Evolutionary conservation across 805 yeast species (phyloP).

Genomic region (Wickerhamiella domercqiae): DNA sequence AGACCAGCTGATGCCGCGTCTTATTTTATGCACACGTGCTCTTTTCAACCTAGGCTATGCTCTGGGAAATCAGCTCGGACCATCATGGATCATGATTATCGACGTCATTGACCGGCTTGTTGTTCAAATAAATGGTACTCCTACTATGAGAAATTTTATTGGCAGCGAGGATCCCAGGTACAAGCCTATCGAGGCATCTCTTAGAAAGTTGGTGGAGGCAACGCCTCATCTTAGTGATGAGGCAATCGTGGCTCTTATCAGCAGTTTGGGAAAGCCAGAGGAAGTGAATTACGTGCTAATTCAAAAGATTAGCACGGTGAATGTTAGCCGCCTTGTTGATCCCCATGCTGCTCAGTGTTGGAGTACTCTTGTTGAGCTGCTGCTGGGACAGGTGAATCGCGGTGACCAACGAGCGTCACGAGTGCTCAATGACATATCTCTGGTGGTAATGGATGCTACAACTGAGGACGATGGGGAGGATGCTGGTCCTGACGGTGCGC

Average conservation of each 20-base stretch:
- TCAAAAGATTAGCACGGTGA: constrained; percentile 35
- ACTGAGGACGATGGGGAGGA: constrained; percentile 8
- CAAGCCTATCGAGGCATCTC: constrained; percentile 34
- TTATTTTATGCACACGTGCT: constrained; percentile 64
- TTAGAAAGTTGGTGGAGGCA: constrained; percentile 47
- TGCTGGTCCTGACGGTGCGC: background rate
- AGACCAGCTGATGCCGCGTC: constrained; percentile 39
- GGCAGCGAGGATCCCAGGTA: constrained; percentile 20
- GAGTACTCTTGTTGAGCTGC: constrained; percentile 32
- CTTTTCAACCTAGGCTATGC: constrained; percentile 62
- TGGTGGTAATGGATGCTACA: constrained; percentile 19
- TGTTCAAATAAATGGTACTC: constrained; percentile 1
- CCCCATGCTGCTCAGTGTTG: constrained; percentile 30
- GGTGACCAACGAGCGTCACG: constrained; percentile 24
- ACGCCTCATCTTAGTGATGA: constrained; percentile 38
- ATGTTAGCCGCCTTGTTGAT: constrained; percentile 33
- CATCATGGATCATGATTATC: constrained; percentile 49
- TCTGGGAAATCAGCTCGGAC: constrained; percentile 55
- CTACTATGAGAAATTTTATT: constrained; percentile 4
- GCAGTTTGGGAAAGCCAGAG: constrained; percentile 23
- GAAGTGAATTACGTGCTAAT: constrained; percentile 26
- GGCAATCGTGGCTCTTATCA: constrained; percentile 35
- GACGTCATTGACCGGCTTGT: constrained; percentile 15
- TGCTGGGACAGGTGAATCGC: constrained; percentile 21
- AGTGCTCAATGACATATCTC: constrained; percentile 37